Evolutionary conservation across 2,329 filamentous ascomycete genomes (phyloP), one percentile per base, ranked within the genome.

Genomic region (Teratosphaeria nubilosa): DNA sequence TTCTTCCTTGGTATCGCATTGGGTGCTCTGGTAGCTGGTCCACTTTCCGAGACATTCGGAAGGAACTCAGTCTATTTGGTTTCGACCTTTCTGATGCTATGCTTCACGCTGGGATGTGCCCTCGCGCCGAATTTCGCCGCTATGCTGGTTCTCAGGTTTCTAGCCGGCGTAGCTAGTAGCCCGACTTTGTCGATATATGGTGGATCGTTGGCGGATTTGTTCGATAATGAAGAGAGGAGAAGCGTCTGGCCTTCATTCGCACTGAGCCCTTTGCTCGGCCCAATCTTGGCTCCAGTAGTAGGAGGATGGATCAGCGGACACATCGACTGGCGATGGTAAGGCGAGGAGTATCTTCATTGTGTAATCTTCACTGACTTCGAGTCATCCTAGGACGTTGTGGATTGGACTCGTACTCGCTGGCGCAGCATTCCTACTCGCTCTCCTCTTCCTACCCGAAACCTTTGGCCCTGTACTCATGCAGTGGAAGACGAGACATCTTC

Each of bases 1-100:
- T 48, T 48, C 41, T 48, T 58, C 31, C 11, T 86, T 7, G 73
- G 73, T 1, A 86, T 90, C 53, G 88, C 85, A 1, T 82, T 86
- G 57, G 87, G 87, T 0, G 87, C 88, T 1, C 81, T 83, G 0
- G 76, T 91, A 24, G 88, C 86, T 77, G 87, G 87, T 1, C 88
- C 88, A 0, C 74, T 91, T 4, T 88, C 85, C 1, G 88, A 92
- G 73, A 76, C 87, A 41, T 82, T 79, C 64, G 88, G 88, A 41
- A 82, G 88, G 30, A 78, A 82, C 34, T 70, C 87, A 24, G 89
- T 91, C 69, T 85, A 85, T 59, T 71, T 89, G 63, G 85, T 87
- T 70, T 84, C 83, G 53, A 78, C 88, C 58, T 84, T 80, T 5
- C 79, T 83, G 53, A 87, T 84, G 7, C 82, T 82, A 3, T 80